Conservation (phyloP, 208 protist genomes). For the Lotmaria passim region DNA sequence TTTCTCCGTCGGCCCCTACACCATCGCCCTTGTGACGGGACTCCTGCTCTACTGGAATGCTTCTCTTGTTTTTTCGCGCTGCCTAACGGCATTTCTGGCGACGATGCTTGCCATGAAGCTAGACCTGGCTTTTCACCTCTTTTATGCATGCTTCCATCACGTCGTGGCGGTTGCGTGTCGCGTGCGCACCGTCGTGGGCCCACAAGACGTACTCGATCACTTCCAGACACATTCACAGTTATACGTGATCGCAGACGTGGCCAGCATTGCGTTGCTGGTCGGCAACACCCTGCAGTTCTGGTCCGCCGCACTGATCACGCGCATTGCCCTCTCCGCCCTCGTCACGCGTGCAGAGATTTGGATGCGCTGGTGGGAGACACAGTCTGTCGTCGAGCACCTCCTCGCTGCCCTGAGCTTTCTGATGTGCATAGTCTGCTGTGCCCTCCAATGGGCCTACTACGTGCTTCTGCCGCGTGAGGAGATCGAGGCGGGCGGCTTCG, state of each 20-base stretch:
- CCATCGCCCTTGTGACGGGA: slow-evolving; percentile 4
- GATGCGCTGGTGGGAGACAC: slow-evolving; percentile 38
- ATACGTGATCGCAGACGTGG: slow-evolving; percentile 24
- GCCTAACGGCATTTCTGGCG: slow-evolving; percentile 29
- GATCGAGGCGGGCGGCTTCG: slow-evolving; percentile 10
- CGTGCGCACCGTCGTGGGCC: slow-evolving; percentile 13
- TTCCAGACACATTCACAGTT: slow-evolving; percentile 30
- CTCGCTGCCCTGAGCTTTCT: neutral
- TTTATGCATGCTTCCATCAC: slow-evolving; percentile 28
- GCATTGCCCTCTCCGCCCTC: slow-evolving; percentile 39
- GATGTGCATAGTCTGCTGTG: slow-evolving; percentile 19
- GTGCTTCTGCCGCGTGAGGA: slow-evolving; percentile 38
- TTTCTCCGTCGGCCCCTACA: slow-evolving; percentile 24
- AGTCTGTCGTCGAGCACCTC: slow-evolving; percentile 23
- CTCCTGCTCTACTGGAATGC: slow-evolving; percentile 69
- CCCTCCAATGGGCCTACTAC: slow-evolving; percentile 77
- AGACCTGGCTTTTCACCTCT: slow-evolving; percentile 22
- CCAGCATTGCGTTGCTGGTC: slow-evolving; percentile 31
- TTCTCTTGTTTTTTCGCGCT: slow-evolving; percentile 33
- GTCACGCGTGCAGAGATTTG: slow-evolving; percentile 27
- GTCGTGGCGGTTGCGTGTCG: slow-evolving; percentile 8
- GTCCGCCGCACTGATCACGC: slow-evolving; percentile 32
- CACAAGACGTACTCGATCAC: slow-evolving; percentile 16
- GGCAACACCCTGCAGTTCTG: slow-evolving; percentile 41
- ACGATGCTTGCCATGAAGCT: slow-evolving; percentile 31